Base-by-base conservation (phyloP, 2,329 filamentous ascomycete species). In the Cytospora piceae region DNA sequence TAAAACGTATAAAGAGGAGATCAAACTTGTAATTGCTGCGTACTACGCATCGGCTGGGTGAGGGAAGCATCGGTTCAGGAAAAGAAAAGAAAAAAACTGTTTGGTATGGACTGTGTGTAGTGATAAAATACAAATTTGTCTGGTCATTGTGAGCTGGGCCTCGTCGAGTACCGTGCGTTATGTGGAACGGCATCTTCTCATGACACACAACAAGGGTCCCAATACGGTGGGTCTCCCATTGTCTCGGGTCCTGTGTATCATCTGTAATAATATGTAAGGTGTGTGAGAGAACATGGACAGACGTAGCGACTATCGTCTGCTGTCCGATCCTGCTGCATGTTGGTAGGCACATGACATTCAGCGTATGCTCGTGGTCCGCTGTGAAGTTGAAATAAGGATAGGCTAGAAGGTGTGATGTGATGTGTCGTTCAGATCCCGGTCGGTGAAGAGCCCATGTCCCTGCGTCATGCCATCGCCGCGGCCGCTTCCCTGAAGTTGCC, bases 401-500 rank as follows among this genome's bases (percentile, higher is more conserved):
- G 64, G 60, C 29, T 56, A 59, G 51, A 61, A 60, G 63, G 69
- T 67, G 53, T 54, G 63, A 68, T 64, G 56, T 64, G 55, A 64
- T 66, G 57, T 57, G 68, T 64, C 62, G 63, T 68, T 57, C 61
- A 34, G 51, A 52, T 58, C 55, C 66, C 54, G 66, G 66, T 70
- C 61, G n/a, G 55, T 52, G 42, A 52, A 32, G 51, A 63, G 54
- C 66, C 66, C 63, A 51, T 67, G 55, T 55, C 65, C 65, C 63
- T 64, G 65, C 65, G 42, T 78, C 70, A 81, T 72, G 78, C 77
- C 77, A 84, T 83, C 20, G 81, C 83, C 14, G 81, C 81, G 27
- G 83, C 84, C 27, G 85, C 85, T 72, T 87, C 85, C 54, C 83
- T 82, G 77, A 88, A 88, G 20, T 85, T 87, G 53, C 85, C 85